Base-by-base conservation (phyloP, 2,329 filamentous ascomycete genomes). In the Verticillium klebahnii region DNA sequence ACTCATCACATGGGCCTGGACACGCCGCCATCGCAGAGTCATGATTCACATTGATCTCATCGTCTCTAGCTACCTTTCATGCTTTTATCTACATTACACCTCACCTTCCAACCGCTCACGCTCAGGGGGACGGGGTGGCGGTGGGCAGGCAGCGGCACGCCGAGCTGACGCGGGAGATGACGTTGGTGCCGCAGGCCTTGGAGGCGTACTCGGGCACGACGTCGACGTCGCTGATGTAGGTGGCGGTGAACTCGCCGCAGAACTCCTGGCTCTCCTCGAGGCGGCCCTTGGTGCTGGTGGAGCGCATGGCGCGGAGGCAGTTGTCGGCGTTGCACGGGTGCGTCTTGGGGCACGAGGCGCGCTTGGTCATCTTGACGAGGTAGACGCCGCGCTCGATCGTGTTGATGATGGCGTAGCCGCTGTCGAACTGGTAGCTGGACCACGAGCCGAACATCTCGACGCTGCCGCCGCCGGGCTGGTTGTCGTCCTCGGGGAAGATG, bases 71-170 rank as follows among this genome's bases (percentile, higher is more conserved):
- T 39, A 14, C 15, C 37, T 19, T 19, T n/a, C 9, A 52, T n/a
- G 19, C 45, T 11, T 45, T 52, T 19, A 11, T 25, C 12, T 14
- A n/a, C 19, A 12, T 7, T 11, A 1, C 45, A 12, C 34, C 8
- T 8, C 19, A 14, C 45, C 8, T 52, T 6, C 17, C 9, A 19
- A 6, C 39, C 39, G 6, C 39, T 9, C 15, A 45, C 45, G 19
- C 12, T 23, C 12, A 50, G 7, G 40, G 17, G 19, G 45, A 11
- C 8, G 45, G 17, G 19, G 45, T 25, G 19, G 45, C 58, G 11
- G 64, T 61, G 14, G 64, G 64, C 62, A 65, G 36, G 62, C 64
- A 65, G 8, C 57, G 60, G 60, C 64, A 65, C 12, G 63, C 63
- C 7, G 59, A 61, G 39, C 59, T 62, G 17, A 62, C 63, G 37